phyloP scores from a whole-genome alignment of 805 yeast genomes.

The Schwanniomyces occidentalis region DNA sequence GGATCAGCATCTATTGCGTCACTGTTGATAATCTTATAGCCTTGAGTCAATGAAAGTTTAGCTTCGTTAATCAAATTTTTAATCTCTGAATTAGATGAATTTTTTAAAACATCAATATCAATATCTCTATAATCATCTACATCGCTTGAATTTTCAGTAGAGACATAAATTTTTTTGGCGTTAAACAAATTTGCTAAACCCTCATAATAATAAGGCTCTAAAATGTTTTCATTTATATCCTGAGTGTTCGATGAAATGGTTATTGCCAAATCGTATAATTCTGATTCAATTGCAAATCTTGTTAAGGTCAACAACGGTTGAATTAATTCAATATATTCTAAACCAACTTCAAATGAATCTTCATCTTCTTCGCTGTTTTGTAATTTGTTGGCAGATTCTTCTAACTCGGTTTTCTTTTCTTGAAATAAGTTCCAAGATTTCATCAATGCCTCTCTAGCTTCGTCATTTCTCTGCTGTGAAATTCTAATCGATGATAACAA shows the following conservation, averaged over 20 bases:
- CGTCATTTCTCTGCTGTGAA: slow-evolving; percentile 74
- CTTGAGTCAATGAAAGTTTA: slow-evolving; percentile 43
- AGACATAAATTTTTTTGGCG: slow-evolving; percentile 23
- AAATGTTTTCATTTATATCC: slow-evolving; percentile 80
- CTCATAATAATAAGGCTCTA: slow-evolving; percentile 81
- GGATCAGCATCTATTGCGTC: slow-evolving; percentile 50
- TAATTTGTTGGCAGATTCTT: slow-evolving; percentile 32
- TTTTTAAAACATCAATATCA: slow-evolving; percentile 19
- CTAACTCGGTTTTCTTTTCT: slow-evolving; percentile 49
- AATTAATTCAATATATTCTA: slow-evolving; percentile 63
- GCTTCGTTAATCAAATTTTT: slow-evolving; percentile 37
- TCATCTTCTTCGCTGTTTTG: slow-evolving; percentile 15
- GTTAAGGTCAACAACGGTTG: slow-evolving; percentile 74
- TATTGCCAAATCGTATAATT: slow-evolving; percentile 62
- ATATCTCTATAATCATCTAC: slow-evolving; percentile 44
- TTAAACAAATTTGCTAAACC: slow-evolving; percentile 67
- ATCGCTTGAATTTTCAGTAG: slow-evolving; percentile 27
- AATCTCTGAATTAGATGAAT: slow-evolving; percentile 28
- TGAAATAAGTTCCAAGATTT: slow-evolving; percentile 74
- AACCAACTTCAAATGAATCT: slow-evolving; percentile 41
- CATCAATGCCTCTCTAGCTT: slow-evolving; percentile 67
- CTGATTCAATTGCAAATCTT: slow-evolving; percentile 77
- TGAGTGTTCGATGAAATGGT: slow-evolving; percentile 65
- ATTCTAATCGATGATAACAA: slow-evolving; percentile 83
- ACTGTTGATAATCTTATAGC: slow-evolving; percentile 42